A percentile compares a stretch with the other conserved stretches of the same genome.
Evolutionary conservation across 108 stramenopile species (phyloP).

Genomic region (Aurantiochytrium sp.): DNA sequence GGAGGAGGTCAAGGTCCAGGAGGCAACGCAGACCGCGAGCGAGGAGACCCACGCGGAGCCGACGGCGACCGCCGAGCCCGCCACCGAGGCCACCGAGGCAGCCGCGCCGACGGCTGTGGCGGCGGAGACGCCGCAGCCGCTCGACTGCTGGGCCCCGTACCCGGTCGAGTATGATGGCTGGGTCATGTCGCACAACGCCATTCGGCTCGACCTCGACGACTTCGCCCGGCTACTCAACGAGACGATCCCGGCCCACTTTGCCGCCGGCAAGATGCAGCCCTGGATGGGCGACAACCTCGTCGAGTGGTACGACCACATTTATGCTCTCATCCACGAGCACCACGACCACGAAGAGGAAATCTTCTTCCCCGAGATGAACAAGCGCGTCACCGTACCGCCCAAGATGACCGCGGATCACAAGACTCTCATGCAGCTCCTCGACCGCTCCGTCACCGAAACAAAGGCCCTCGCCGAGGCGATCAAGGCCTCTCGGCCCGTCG

Average conservation of each 20-base stretch:
- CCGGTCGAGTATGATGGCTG: conserved; percentile 14
- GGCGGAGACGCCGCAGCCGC: neutral
- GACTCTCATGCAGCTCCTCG: neutral
- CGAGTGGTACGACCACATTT: neutral
- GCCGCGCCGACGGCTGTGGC: neutral
- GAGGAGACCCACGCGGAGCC: no score
- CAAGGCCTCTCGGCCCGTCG: neutral
- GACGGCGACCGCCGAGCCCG: no score
- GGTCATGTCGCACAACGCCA: neutral
- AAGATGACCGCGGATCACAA: conserved; percentile 4
- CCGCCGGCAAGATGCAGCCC: neutral
- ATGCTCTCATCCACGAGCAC: neutral
- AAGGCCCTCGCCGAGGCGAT: neutral
- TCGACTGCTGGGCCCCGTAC: neutral
- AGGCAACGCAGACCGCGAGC: no score
- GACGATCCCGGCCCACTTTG: neutral
- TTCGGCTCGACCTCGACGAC: neutral
- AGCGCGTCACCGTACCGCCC: neutral
- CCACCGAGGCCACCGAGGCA: neutral
- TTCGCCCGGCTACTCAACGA: neutral
- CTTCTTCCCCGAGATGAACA: conserved; percentile 3
- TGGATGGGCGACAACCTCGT: conserved; percentile 10
- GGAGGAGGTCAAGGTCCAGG: no score
- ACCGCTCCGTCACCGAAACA: no score
- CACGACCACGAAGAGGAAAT: conserved; percentile 17